phyloP scores from a whole-genome alignment of 2,329 filamentous ascomycete genomes.

The Hypoxylon sp. region DNA sequence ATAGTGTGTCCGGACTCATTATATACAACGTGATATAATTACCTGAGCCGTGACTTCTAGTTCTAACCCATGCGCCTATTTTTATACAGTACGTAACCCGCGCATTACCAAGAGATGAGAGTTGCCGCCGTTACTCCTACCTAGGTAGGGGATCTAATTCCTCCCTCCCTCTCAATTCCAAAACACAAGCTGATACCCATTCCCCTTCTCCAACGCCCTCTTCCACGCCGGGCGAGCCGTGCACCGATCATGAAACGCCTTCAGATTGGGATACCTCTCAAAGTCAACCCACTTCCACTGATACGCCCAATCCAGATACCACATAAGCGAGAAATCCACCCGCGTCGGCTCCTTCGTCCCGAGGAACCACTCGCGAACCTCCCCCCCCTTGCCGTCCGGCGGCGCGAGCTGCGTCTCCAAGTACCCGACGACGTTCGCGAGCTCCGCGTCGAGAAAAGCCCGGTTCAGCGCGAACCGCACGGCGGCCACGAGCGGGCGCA shows the following conservation, averaged over 20 bases:
- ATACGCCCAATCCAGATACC: slow-evolving; percentile 39
- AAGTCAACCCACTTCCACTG: slow-evolving; percentile 37
- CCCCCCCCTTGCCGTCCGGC: slow-evolving; percentile 7
- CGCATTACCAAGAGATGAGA: background rate
- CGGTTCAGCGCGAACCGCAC: slow-evolving; percentile 26
- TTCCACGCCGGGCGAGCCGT: slow-evolving; percentile 41
- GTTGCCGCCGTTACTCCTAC: background rate
- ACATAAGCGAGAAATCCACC: slow-evolving; percentile 39
- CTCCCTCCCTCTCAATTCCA: slow-evolving; percentile 1
- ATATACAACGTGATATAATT: background rate
- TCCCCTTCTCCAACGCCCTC: slow-evolving; percentile 46
- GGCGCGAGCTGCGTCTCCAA: slow-evolving; percentile 35
- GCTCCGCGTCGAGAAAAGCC: slow-evolving; percentile 39
- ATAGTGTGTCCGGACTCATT: background rate
- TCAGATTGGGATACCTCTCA: slow-evolving; percentile 30
- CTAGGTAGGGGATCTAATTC: background rate
- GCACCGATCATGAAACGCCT: slow-evolving; percentile 35
- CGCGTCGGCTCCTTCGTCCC: slow-evolving; percentile 41
- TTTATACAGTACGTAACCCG: background rate
- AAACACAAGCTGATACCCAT: slow-evolving; percentile 39
- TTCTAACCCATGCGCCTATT: background rate
- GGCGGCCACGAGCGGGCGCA: slow-evolving; percentile 25
- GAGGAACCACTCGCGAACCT: slow-evolving; percentile 38
- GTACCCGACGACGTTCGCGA: slow-evolving; percentile 27
- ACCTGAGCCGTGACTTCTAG: background rate